Evolutionary conservation across 1,139 yeast genomes (phyloP).

Genomic region (Saccharomyces hybrid): DNA sequence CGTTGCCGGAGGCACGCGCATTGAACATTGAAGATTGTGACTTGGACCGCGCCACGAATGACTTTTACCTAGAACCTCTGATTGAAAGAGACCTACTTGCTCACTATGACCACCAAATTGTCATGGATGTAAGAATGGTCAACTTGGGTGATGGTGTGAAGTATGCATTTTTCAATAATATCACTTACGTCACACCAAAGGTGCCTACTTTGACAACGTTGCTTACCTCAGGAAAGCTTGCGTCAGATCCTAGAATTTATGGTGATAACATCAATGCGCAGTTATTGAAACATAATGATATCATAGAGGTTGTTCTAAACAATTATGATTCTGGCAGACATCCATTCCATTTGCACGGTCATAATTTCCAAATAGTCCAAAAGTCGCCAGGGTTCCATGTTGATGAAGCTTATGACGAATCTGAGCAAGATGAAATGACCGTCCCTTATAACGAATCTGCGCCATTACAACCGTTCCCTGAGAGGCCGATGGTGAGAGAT

Average conservation of each 20-base stretch:
- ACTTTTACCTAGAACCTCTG: conserved; percentile 47
- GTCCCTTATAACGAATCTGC: conserved; percentile 43
- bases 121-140: conserved; percentile 55
- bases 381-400: conserved; percentile 42
- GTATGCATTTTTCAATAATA: conserved; percentile 67
- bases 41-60: conserved; percentile 39
- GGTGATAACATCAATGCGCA: conserved; percentile 62
- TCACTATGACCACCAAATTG: conserved; percentile 54
- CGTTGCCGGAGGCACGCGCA: conserved; percentile 30
- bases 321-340: conserved; percentile 70
- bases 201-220: conserved; percentile 60
- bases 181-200: conserved; percentile 54
- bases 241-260: conserved; percentile 44
- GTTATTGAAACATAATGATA: conserved; percentile 52
- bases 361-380: conserved; percentile 58
- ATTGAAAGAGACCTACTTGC: conserved; percentile 35
- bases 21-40: conserved; percentile 13
- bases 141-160: conserved; percentile 65
- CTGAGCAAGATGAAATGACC: conserved; percentile 34
- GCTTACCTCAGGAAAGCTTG: conserved; percentile 41
- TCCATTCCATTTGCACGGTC: conserved; percentile 82
- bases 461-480: conserved; percentile 42
- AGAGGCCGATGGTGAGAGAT: conserved; percentile 57
- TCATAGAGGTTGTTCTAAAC: conserved; percentile 60
- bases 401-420: conserved; percentile 37